Base-by-base conservation (phyloP, 805 yeast genomes). In the Kregervanrija delftensis region DNA sequence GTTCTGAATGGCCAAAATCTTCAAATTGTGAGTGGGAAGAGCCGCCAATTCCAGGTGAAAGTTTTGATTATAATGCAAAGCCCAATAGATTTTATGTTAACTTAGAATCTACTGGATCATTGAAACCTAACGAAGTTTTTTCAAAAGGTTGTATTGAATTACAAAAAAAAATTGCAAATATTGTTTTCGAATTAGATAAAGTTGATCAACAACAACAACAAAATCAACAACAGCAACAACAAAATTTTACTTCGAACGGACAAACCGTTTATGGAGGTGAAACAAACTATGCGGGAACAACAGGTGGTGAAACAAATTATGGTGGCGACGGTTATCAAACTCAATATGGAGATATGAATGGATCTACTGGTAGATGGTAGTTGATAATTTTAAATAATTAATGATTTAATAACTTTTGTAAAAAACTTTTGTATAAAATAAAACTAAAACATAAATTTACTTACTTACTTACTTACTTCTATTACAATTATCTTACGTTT, bases 1-100 rank as follows among this genome's bases (percentile, higher is more conserved):
- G 79, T 35, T 77, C 73, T 39, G 99, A 93, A 70, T 93, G 99
- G 99, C 99, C 99, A 33, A 75, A 75, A 51, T 77, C 87, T 36
- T 77, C 77, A 52, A 91, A 93, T 66, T 80, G 95, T 54, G 96
- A 87, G 57, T 93, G 91, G 82, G 99, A 93, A 67, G 99, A 93
- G 64, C 86, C 91, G 8, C 96, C 97, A 28, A 81, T 78, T 55
- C 86, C 88, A 16, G 93, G 83, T 47, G 96, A 89, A 34, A 74
- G 75, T 10, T 90, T 90, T 59, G 96, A 93, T 63, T 88, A 81
- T 62, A 73, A 69, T 37, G 96, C 96, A 6, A 77, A 75, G 57
- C 95, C 99, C 3, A 70, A 76, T 38, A 81, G 79, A 52, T 93
- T 82, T 57, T 93, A 93, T 64, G 68, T 91, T 59, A 91, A 86